phyloP scores from a whole-genome alignment of 345 rosid species.

The Noccaea caerulescens region DNA sequence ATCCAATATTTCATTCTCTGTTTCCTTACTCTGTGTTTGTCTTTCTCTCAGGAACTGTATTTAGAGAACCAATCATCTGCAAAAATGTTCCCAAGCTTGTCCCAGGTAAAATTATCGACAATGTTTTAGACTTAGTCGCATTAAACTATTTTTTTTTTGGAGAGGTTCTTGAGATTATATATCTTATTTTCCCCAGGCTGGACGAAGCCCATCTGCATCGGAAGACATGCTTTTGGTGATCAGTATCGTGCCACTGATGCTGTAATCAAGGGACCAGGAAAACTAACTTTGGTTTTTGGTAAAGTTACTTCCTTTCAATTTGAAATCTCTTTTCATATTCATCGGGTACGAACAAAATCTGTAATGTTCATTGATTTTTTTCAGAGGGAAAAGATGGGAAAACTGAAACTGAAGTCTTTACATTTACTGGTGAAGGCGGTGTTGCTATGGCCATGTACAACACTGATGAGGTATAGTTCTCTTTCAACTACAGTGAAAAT shows the following conservation, averaged over 20 bases:
- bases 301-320: constrained; percentile 7
- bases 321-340: not conserved
- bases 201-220: constrained; percentile 98
- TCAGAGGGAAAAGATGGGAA: constrained; percentile 80
- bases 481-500: not conserved
- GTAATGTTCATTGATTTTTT: constrained; percentile 44
- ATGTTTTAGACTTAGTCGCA: not conserved
- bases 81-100: constrained; percentile 86
- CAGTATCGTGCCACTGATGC: constrained; percentile 94
- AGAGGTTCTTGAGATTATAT: constrained; percentile 4
- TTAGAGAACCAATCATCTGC: constrained; percentile 97
- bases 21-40: constrained; percentile 5
- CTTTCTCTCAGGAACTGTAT: constrained; percentile 81
- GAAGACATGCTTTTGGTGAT: constrained; percentile 99
- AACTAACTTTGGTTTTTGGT: constrained; percentile 90
- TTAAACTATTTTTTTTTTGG: not conserved
- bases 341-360: not conserved
- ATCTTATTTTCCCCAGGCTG: constrained; percentile 60
- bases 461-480: constrained; percentile 81
- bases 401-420: constrained; percentile 78
- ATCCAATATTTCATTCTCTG: not conserved
- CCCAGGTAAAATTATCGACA: constrained; percentile 54
- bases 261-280: constrained; percentile 90
- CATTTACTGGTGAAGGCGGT: constrained; percentile 91
- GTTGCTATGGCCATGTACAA: constrained; percentile 94